Conservation (phyloP, 2,329 filamentous ascomycete genomes). For the Cordyceps farinosa region DNA sequence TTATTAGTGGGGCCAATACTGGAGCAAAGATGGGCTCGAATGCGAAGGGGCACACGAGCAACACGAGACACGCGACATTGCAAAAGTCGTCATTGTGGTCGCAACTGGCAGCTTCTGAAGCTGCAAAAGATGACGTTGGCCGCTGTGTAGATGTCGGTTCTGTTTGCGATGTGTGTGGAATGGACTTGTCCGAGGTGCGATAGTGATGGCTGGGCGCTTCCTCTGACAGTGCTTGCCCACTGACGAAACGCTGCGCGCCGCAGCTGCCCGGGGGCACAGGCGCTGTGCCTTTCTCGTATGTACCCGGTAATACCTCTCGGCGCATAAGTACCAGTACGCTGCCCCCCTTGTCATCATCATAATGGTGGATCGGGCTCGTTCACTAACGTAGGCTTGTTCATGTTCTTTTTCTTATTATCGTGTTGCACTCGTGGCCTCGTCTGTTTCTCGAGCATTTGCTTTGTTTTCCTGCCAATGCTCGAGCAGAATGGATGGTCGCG, state of each 20-base stretch:
- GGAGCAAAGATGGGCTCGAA: not conserved
- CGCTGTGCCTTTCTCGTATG: too few relatives aligned
- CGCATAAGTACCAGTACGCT: not conserved
- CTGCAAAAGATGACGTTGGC: not conserved
- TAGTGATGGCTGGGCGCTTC: too few relatives aligned
- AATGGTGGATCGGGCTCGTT: not conserved
- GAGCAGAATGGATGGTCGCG: too few relatives aligned
- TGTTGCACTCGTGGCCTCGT: not conserved
- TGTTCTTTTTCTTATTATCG: not conserved
- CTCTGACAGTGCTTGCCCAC: not conserved
- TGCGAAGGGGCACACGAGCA: slow-evolving; percentile 6
- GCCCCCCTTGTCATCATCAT: not conserved
- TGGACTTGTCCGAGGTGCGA: too few relatives aligned
- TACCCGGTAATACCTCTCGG: too few relatives aligned
- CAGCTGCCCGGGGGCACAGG: too few relatives aligned
- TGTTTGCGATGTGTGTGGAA: too few relatives aligned
- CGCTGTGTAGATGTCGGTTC: too few relatives aligned
- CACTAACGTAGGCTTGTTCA: too few relatives aligned
- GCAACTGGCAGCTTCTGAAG: not conserved
- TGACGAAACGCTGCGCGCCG: not conserved
- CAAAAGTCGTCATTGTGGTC: not conserved
- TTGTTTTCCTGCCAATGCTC: not conserved
- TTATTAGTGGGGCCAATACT: slow-evolving; percentile 1
- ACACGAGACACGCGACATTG: slow-evolving; percentile 6
- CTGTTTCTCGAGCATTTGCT: not conserved